Evolutionary conservation across 805 yeast species (phyloP).

Genomic region (Wickerhamomyces tratensis): DNA sequence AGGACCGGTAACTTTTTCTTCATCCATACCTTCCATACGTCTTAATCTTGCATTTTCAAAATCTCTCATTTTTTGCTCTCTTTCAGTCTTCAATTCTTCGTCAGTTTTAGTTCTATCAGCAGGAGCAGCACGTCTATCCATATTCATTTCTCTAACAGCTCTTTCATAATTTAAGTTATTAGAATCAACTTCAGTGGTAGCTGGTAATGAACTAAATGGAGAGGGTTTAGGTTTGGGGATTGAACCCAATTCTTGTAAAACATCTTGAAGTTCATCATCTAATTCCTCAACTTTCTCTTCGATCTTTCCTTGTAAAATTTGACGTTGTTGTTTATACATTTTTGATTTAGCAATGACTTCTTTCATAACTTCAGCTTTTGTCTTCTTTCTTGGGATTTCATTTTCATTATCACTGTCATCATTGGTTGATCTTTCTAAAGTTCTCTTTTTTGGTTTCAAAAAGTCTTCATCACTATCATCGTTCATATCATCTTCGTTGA

Average conservation of each 20-base stretch:
- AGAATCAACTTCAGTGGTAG: constrained; percentile 31
- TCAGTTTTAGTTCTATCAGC: constrained; percentile 75
- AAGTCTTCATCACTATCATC: constrained; percentile 24
- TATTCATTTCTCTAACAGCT: constrained; percentile 53
- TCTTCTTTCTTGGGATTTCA: constrained; percentile 47
- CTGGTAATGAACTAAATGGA: constrained; percentile 1
- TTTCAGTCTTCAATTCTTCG: constrained; percentile 57
- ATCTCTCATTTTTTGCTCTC: constrained; percentile 46
- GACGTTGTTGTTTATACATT: constrained; percentile 68
- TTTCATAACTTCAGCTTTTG: constrained; percentile 79
- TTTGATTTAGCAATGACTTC: constrained; percentile 80
- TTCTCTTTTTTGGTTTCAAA: constrained; percentile 24
- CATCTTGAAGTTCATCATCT: constrained; percentile 66
- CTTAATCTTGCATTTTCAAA: constrained; percentile 59
- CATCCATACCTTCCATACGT: constrained; percentile 65
- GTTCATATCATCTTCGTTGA: constrained; percentile 37
- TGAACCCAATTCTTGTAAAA: constrained; percentile 43
- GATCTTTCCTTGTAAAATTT: constrained; percentile 47
- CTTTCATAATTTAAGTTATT: constrained; percentile 46
- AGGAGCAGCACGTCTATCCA: constrained; percentile 72
- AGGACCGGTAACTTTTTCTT: constrained; percentile 37
- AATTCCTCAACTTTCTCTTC: constrained; percentile 55
- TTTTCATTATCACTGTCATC: constrained; percentile 30
- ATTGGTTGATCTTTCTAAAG: constrained; percentile 15
- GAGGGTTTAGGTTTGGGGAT: constrained; percentile 20